Base-by-base conservation (phyloP, 106 monocot species). In the Platanthera zijinensis region DNA sequence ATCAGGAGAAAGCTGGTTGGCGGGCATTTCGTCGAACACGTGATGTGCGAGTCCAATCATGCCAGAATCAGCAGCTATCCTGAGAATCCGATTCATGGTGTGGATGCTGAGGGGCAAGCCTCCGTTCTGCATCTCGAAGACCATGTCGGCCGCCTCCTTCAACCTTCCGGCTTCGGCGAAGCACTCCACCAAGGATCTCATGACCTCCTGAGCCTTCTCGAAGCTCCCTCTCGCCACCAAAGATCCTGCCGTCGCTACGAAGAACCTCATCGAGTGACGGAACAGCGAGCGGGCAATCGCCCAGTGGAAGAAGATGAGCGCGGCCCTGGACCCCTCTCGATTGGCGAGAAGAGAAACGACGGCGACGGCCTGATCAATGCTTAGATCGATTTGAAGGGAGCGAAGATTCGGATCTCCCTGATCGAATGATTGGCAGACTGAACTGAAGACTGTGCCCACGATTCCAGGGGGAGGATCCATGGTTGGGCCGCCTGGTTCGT, bases 111-210 rank as follows among this genome's bases (percentile, higher is more conserved):
- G 79, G n/a, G 82, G 76, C 68, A 99, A 63, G 10, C 99, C 94
- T 52, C 92, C 92, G 75, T 85, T 99, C 22, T 83, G 81, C 94
- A 99, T 94, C 82, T 99, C 94, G 66, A 94, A 83, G 21, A 94
- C 83, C 92, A 99, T 94, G 45, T 99, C 87, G 22, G 87, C 84
- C 2, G 94, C 88, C 56, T 99, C 92, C 73, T 83, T 84, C 52
- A 94, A 74, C 84, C 82, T 81, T 6, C 94, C 92, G 48, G 81
- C 75, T 57, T 90, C 87, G 21, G 89, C 74, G 52, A 92, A 99
- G 76, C 85, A 85, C 48, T 63, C 69, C 8, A 87, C 85, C 99
- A 94, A 88, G 72, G 73, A 86, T 57, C 86, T 78, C 90, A 92
- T 82, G 76, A 90, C 94, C 78, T 90, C 84, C n/a, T 92, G 92